Conservation (phyloP, 2,329 filamentous ascomycete genomes). For the Tolypocladium guangdongense region DNA sequence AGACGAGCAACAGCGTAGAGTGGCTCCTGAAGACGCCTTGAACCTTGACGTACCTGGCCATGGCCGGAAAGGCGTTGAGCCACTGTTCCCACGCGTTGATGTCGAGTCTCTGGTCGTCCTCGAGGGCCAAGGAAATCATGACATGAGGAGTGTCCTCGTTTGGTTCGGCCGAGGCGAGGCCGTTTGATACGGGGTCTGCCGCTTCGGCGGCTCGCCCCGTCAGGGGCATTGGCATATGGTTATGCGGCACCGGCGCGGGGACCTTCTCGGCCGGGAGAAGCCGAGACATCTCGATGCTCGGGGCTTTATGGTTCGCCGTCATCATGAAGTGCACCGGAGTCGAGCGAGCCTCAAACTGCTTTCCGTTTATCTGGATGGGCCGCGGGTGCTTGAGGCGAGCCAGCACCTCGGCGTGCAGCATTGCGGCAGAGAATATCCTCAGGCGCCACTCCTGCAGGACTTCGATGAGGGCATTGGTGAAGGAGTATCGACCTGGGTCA, state of each 20-base stretch:
- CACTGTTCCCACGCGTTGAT: constrained; percentile 49
- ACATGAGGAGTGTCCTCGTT: constrained; percentile 48
- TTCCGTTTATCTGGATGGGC: constrained; percentile 46
- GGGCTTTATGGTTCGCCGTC: constrained; percentile 47
- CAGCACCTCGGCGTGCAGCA: constrained; percentile 49
- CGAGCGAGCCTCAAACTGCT: constrained; percentile 44
- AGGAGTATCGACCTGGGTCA: constrained; percentile 47
- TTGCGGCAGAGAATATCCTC: constrained; percentile 45
- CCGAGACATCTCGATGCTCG: constrained; percentile 44
- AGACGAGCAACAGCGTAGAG: constrained; percentile 46
- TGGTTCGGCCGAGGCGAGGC: constrained; percentile 28
- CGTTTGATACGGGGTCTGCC: constrained; percentile 10
- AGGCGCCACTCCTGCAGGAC: constrained; percentile 46
- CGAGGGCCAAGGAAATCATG: constrained; percentile 48
- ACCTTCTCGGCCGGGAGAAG: constrained; percentile 12
- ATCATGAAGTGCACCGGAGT: constrained; percentile 54
- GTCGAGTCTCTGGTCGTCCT: constrained; percentile 45
- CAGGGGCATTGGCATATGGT: constrained; percentile 9
- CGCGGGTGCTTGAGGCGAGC: constrained; percentile 49
- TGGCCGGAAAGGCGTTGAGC: constrained; percentile 42
- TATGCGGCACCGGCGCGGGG: constrained; percentile 13
- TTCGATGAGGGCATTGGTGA: constrained; percentile 48
- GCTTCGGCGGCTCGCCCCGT: constrained; percentile 15
- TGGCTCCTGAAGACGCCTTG: constrained; percentile 52
- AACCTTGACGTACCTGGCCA: constrained; percentile 49